phyloP scores from a whole-genome alignment of 108 stramenopile genomes.

The Nitzschia sp. region DNA sequence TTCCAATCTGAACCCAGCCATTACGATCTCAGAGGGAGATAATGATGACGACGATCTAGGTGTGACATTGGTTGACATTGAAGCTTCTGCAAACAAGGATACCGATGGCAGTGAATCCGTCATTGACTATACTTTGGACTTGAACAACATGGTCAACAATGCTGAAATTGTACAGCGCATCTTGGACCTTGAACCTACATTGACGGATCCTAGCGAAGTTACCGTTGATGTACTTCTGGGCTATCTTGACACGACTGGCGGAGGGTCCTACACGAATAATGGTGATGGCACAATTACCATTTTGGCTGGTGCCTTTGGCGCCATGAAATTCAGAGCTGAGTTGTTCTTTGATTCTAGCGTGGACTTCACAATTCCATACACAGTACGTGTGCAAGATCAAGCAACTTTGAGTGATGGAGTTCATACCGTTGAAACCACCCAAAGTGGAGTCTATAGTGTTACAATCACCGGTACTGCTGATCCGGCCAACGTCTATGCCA shows the following conservation, averaged over 20 bases:
- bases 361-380: constrained; percentile 3
- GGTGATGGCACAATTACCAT: constrained; percentile 3
- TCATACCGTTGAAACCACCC: not conserved
- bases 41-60: not conserved
- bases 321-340: not conserved
- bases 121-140: constrained; percentile 6
- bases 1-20: not conserved
- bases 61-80: not conserved
- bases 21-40: not conserved
- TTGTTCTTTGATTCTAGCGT: constrained; percentile 9
- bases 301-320: not conserved
- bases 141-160: not conserved
- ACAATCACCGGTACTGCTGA: constrained; percentile 7
- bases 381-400: not conserved
- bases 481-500: not conserved
- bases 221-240: not conserved
- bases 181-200: not conserved
- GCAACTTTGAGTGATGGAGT: constrained; percentile 9
- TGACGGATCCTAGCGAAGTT: not conserved
- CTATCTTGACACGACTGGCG: not conserved
- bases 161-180: constrained; percentile 13
- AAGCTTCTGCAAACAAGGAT: not conserved
- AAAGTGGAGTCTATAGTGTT: not conserved
- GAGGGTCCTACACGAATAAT: not conserved
- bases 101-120: constrained; percentile 6